Evolutionary conservation across 2,329 filamentous ascomycete genomes (phyloP).

Genomic region (Triangularia setosa): DNA sequence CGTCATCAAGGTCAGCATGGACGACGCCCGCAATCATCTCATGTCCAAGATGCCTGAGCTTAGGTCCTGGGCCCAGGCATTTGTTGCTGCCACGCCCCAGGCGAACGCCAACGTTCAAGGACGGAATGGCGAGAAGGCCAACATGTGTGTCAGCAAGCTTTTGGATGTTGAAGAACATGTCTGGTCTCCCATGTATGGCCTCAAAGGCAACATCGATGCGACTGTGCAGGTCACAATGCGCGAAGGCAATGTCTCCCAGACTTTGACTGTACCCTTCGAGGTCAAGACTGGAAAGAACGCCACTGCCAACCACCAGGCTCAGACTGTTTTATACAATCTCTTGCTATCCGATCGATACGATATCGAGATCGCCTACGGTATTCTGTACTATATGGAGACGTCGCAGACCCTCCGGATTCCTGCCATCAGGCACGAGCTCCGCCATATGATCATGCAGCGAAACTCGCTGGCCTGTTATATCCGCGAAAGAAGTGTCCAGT

Average conservation of each 20-base stretch:
- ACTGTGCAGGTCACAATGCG: conserved; percentile 84
- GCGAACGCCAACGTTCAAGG: conserved; percentile 72
- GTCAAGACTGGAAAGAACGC: conserved; percentile 89
- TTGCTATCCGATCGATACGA: conserved; percentile 93
- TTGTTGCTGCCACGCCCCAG: conserved; percentile 65
- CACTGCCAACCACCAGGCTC: conserved; percentile 79
- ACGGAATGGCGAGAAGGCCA: conserved; percentile 69
- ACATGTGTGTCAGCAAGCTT: conserved; percentile 85
- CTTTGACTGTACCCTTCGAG: conserved; percentile 85
- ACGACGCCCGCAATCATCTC: conserved; percentile 73
- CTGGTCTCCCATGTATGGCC: conserved; percentile 95
- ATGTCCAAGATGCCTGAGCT: conserved; percentile 79
- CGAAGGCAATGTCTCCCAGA: conserved; percentile 60
- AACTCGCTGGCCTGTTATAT: conserved; percentile 86
- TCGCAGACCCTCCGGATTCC: conserved; percentile 83
- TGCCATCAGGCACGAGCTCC: conserved; percentile 78
- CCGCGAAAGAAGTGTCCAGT: conserved; percentile 69
- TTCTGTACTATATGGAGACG: conserved; percentile 92
- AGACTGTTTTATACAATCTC: conserved; percentile 91
- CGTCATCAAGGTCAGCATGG: conserved; percentile 71
- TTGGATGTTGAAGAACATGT: conserved; percentile 97
- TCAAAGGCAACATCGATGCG: conserved; percentile 97
- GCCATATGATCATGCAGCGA: conserved; percentile 94
- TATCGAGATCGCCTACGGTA: conserved; percentile 81
- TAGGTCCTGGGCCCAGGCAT: conserved; percentile 76